Evolutionary conservation across 2,329 filamentous ascomycete species (phyloP), one percentile per base, ranked within the genome.

Genomic region (Apiospora rasikravindrae): DNA sequence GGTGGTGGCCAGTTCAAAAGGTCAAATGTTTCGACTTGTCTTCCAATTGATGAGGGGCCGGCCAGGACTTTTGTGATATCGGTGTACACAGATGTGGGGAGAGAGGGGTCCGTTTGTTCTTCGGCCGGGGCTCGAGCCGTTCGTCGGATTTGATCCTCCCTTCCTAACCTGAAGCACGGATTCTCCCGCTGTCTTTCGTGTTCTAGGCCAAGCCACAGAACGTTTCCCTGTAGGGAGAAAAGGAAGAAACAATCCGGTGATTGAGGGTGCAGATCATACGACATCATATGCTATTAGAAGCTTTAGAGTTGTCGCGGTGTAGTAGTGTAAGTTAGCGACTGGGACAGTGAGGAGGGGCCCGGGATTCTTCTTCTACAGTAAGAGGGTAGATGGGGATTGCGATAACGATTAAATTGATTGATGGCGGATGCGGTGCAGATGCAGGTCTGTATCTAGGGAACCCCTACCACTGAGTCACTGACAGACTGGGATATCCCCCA

Each of bases 281-380:
- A 37, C 33, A 37, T 61, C 4, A 37, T 22, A 29, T 33, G 29
- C 26, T 57, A 26, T 19, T 33, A 29, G 29, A 37, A 37, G 53
- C 16, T 37, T 61, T 61, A 37, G 33, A 61, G 53, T 61, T 61
- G 16, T 61, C 7, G 53, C 53, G 26, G 16, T 37, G 53, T 37
- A n/a, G 29, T 61, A 61, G 51, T 57, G 51, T 57, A 57, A 26
- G 51, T 57, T 57, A 16, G 51, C 51, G 26, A 33, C 53, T 61
- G 16, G 19, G 53, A 22, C 53, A 61, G 53, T 33, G 13, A 22
- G 26, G 29, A 37, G 26, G 26, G 53, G 53, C 53, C 53, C 53
- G 53, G 53, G 53, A 61, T 61, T 37, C 22, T n/a, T 33, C 33
- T 37, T 6, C 5, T 37, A 5, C 33, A 37, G 33, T 37, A 22